Evolutionary conservation across 2,329 filamentous ascomycete species (phyloP).

Genomic region (Mycosphaerelloides madeirae): DNA sequence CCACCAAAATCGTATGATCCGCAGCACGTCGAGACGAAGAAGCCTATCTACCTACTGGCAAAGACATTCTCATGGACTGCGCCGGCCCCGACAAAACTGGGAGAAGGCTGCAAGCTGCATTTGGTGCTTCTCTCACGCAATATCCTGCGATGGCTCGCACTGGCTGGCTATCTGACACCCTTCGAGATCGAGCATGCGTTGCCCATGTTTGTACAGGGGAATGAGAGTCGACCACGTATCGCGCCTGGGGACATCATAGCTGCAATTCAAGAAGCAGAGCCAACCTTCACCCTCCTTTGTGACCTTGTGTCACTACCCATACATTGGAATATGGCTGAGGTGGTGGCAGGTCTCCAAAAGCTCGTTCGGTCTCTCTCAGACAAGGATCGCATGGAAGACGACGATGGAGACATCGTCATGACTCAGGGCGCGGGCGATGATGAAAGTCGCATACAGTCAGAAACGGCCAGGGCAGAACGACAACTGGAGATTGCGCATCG

Average conservation of each 20-base stretch:
- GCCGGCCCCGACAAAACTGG: not conserved
- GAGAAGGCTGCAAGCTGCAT: conserved; percentile 8
- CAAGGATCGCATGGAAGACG: conserved; percentile 17
- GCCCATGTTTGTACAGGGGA: conserved; percentile 6
- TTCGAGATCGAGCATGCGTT: conserved; percentile 42
- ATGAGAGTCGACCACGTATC: conserved; percentile 37
- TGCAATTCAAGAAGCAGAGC: conserved; percentile 61
- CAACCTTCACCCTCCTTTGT: conserved; percentile 62
- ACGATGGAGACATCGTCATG: conserved; percentile 46
- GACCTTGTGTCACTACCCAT: conserved; percentile 60
- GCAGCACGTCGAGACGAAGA: conserved; percentile 58
- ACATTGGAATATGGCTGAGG: conserved; percentile 60
- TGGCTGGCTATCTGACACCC: conserved; percentile 48
- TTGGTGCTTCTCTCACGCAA: conserved; percentile 37
- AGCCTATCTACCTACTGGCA: conserved; percentile 53
- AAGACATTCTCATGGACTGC: conserved; percentile 42
- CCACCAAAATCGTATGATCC: conserved; percentile 27
- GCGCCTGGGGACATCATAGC: conserved; percentile 56
- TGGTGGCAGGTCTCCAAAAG: conserved; percentile 61
- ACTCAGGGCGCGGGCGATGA: conserved; percentile 19
- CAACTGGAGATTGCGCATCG: conserved; percentile 66
- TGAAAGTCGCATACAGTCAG: conserved; percentile 31
- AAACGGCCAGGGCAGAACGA: conserved; percentile 38
- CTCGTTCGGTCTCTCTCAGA: conserved; percentile 65
- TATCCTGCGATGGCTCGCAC: conserved; percentile 57